Evolutionary conservation across 2,329 filamentous ascomycete genomes (phyloP).

Genomic region (Nakataea oryzae): DNA sequence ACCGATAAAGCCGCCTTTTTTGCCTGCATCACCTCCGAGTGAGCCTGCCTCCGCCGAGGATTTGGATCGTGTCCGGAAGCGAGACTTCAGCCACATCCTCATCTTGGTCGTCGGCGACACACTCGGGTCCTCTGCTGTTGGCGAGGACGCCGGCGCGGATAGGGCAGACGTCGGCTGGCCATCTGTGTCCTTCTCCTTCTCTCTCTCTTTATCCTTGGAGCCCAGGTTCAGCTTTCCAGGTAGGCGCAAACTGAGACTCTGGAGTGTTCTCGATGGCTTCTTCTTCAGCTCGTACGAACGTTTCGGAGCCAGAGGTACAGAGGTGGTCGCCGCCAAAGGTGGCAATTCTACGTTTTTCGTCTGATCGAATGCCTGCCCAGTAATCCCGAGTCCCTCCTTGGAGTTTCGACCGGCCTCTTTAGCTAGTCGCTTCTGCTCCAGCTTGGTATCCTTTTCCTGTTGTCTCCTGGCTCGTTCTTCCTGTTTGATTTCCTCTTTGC

Average conservation of each 20-base stretch:
- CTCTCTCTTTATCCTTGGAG: neutral
- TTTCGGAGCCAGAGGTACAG: neutral
- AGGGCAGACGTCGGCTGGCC: neutral
- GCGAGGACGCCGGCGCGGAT: neutral
- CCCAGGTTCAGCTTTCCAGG: neutral
- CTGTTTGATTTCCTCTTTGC: slow-evolving; percentile 27
- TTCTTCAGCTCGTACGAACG: neutral
- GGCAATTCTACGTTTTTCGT: slow-evolving; percentile 11
- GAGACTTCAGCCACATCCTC: slow-evolving; percentile 32
- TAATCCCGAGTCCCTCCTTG: neutral
- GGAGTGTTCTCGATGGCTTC: neutral
- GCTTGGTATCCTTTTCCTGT: slow-evolving; percentile 33
- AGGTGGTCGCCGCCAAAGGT: neutral
- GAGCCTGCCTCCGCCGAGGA: slow-evolving; percentile 11
- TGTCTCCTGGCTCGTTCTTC: slow-evolving; percentile 41
- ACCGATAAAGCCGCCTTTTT: slow-evolving; percentile 25
- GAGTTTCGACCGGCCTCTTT: slow-evolving; percentile 23
- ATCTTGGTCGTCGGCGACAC: slow-evolving; percentile 18
- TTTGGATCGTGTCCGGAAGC: slow-evolving; percentile 22
- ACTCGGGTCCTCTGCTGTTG: slow-evolving; percentile 1
- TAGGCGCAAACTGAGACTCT: neutral
- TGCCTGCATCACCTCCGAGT: neutral
- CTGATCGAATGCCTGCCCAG: slow-evolving; percentile 22
- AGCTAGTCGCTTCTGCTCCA: slow-evolving; percentile 32
- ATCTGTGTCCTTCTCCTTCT: slow-evolving; percentile 1